phyloP scores from a whole-genome alignment of 495 filamentous ascomycete genomes.

The Thozetella sp. region DNA sequence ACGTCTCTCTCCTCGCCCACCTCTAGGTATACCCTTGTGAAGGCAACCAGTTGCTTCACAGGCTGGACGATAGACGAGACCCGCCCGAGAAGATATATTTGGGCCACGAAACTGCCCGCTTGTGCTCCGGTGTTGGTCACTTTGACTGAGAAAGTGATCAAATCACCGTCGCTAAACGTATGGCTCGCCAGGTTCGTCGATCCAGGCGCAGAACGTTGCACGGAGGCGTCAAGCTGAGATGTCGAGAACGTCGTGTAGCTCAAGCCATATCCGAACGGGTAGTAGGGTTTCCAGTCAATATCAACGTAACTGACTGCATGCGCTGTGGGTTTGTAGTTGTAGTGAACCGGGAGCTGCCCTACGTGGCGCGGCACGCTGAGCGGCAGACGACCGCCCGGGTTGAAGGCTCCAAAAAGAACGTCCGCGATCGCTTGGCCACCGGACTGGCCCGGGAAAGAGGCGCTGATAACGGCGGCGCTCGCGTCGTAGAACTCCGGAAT shows the following conservation, averaged over 20 bases:
- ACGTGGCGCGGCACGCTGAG: constrained; percentile 35
- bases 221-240: constrained; percentile 18
- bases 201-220: neutral
- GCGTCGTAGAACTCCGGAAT: constrained; percentile 36
- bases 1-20: constrained; percentile 22
- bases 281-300: constrained; percentile 23
- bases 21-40: constrained; percentile 31
- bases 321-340: constrained; percentile 35
- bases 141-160: constrained; percentile 28
- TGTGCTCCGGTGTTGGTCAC: constrained; percentile 31
- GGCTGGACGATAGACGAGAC: constrained; percentile 38
- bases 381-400: constrained; percentile 42
- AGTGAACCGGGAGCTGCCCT: constrained; percentile 38
- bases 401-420: constrained; percentile 42
- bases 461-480: constrained; percentile 33
- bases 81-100: constrained; percentile 37
- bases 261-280: constrained; percentile 39
- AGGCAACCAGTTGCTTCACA: constrained; percentile 39
- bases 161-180: constrained; percentile 23
- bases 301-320: constrained; percentile 31
- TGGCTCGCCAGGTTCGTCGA: neutral
- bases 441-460: constrained; percentile 43
- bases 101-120: constrained; percentile 35
- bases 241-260: constrained; percentile 37
- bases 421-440: constrained; percentile 50